phyloP scores from a whole-genome alignment of 1,284 basidiomycete species.

The Sporisorium graminicola region DNA sequence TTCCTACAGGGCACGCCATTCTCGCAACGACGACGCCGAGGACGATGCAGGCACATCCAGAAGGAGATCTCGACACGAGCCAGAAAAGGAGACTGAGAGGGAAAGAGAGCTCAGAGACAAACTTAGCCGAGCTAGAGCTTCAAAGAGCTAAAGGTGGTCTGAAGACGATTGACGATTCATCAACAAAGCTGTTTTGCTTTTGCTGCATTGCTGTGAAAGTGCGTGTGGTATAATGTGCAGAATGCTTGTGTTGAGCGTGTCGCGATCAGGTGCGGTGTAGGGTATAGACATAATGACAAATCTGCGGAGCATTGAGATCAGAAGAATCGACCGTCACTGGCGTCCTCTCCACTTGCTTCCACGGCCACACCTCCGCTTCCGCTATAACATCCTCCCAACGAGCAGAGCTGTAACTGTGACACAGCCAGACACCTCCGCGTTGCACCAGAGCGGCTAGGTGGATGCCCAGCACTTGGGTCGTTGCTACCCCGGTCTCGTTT shows the following conservation, averaged over 20 bases:
- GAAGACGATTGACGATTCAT: not conserved
- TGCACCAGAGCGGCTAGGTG: slow-evolving; percentile 10
- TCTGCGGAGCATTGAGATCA: slow-evolving; percentile 25
- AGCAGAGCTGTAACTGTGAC: slow-evolving; percentile 40
- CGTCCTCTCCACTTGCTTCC: slow-evolving; percentile 4
- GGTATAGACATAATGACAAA: slow-evolving; percentile 37
- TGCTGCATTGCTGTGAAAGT: not conserved
- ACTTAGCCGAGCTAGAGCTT: slow-evolving; percentile 24
- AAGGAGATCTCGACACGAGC: not conserved
- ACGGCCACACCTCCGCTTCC: slow-evolving; percentile 6
- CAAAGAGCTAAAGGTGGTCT: not conserved
- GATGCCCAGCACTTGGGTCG: slow-evolving; percentile 25
- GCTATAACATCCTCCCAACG: slow-evolving; percentile 30
- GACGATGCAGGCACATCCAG: not conserved
- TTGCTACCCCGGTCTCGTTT: slow-evolving; percentile 6
- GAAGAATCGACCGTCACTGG: slow-evolving; percentile 15
- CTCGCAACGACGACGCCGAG: not conserved
- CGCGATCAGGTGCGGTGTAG: slow-evolving; percentile 16
- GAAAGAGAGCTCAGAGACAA: slow-evolving; percentile 34
- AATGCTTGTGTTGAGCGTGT: no score
- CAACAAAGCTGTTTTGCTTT: not conserved
- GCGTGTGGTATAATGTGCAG: not conserved
- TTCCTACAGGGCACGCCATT: not conserved
- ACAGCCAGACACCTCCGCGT: slow-evolving; percentile 19
- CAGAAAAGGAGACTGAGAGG: slow-evolving; percentile 6